Evolutionary conservation across 2,329 filamentous ascomycete species (phyloP).

Genomic region (Aureobasidium sp.): DNA sequence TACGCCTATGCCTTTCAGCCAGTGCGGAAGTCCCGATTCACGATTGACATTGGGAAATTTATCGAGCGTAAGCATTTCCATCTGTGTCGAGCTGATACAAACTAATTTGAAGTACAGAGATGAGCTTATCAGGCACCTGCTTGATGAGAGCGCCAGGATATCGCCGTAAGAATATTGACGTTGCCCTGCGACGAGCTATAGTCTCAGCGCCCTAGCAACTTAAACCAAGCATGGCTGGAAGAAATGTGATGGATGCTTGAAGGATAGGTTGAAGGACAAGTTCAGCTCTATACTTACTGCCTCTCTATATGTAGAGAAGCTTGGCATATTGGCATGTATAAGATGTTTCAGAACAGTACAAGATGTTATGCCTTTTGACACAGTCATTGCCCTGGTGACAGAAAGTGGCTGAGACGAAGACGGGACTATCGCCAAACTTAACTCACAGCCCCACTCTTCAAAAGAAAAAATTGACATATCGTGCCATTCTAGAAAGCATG

Average conservation of each 20-base stretch:
- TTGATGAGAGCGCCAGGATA: slow-evolving; percentile 13
- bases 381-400: background rate
- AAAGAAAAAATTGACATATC: slow-evolving; percentile 4
- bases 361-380: background rate
- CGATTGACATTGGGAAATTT: slow-evolving; percentile 5
- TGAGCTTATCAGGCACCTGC: background rate
- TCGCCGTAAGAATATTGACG: slow-evolving; percentile 7
- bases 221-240: background rate
- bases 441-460: background rate
- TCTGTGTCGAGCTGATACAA: background rate
- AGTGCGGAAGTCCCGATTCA: background rate
- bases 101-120: background rate
- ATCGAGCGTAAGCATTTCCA: background rate
- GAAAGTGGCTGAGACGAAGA: slow-evolving; percentile 4
- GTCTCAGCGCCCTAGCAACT: background rate
- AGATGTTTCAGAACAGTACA: background rate
- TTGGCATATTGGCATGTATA: background rate
- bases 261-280: background rate
- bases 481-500: background rate
- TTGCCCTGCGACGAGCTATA: background rate
- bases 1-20: background rate
- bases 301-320: background rate
- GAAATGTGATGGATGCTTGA: background rate
- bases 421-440: background rate
- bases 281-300: background rate